A percentile compares a stretch with the other conserved stretches of the same genome.
These are phyloP conservation scores for Puya raimondii DNA, from an alignment of 176 grass and related monocot genomes.

Conservation along the genomic window DNA sequence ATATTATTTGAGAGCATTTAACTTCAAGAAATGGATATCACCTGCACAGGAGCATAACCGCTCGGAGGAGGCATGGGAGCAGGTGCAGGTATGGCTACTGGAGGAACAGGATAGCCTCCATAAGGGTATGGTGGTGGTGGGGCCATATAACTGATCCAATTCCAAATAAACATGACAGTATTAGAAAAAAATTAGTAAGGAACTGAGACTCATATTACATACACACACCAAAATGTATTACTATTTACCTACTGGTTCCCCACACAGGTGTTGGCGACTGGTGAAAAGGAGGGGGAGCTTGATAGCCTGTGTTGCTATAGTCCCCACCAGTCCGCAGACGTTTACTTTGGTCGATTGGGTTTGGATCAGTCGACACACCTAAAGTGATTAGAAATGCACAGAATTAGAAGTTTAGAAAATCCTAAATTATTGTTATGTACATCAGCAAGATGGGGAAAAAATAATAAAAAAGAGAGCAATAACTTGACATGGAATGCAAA, in stretches of 20 bases:
- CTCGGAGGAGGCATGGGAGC: slow-evolving; percentile 54
- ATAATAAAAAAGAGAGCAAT: neutral
- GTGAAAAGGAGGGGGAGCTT: slow-evolving; percentile 63
- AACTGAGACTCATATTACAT: neutral
- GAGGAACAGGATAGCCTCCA: slow-evolving; percentile 58
- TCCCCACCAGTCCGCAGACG: slow-evolving; percentile 77
- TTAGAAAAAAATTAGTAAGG: neutral
- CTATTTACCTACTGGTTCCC: slow-evolving; percentile 60
- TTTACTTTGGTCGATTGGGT: slow-evolving; percentile 82
- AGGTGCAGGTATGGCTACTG: slow-evolving; percentile 58
- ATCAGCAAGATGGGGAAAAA: neutral
- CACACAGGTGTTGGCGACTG: slow-evolving; percentile 72
- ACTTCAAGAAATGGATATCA: slow-evolving; percentile 6
- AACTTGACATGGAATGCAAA: neutral
- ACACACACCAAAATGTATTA: slow-evolving; percentile 18
- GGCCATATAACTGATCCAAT: slow-evolving; percentile 60
- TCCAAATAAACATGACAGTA: slow-evolving; percentile 15
- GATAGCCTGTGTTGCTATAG: slow-evolving; percentile 71
- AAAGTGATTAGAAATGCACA: slow-evolving; percentile 9
- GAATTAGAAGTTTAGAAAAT: slow-evolving; percentile 4
- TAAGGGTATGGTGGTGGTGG: slow-evolving; percentile 74
- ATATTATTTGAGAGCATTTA: too few species aligned
- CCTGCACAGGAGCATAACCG: slow-evolving; percentile 96
- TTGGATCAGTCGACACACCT: slow-evolving; percentile 80
- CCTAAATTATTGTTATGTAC: neutral